Base-by-base conservation (phyloP, 2,329 filamentous ascomycete genomes). In the Fusarium nelsonii region DNA sequence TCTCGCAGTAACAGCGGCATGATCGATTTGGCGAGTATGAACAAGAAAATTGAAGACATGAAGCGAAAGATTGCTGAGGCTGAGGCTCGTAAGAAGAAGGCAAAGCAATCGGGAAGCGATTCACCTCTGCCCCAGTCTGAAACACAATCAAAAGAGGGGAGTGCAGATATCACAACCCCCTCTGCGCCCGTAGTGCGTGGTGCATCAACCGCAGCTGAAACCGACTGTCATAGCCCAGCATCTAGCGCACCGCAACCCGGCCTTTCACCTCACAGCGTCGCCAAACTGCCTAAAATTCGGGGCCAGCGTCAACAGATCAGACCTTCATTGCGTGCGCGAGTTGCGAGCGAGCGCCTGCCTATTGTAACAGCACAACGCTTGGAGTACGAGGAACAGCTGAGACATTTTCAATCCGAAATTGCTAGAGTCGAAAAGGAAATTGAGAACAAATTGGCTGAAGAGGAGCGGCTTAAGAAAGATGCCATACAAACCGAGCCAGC, bases 1-100 rank as follows among this genome's bases (percentile, higher is more conserved):
- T 72, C 73, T 18, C 66, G 80, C 54, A 66, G 79, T 57, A 72
- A 73, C 34, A 76, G 79, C 54, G 73, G 78, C 28, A 76, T 75
- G 74, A 77, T 81, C 48, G 80, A 85, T 60, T 74, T 88, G 23
- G 79, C 82, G 44, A 80, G 78, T 39, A 88, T 87, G 78, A 84
- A 87, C 66, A 84, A 83, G 58, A 83, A 86, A 67, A 91, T 91
- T 33, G 85, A 89, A 70, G 83, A 85, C 53, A 85, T 90, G 80
- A 89, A 87, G 73, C 81, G 81, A 34, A 84, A 80, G 68, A 89
- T 89, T 71, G 86, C 86, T 3, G 84, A 88, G 69, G 85, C 85
- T 16, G 87, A 89, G 74, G 86, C 86, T 11, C 85, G 83, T 70
- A 84, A 84, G 73, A 84, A 84, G 72, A 84, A 81, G 70, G 78